phyloP scores from a whole-genome alignment of 768 basidiomycete genomes.

The Tulasnella sp. region DNA sequence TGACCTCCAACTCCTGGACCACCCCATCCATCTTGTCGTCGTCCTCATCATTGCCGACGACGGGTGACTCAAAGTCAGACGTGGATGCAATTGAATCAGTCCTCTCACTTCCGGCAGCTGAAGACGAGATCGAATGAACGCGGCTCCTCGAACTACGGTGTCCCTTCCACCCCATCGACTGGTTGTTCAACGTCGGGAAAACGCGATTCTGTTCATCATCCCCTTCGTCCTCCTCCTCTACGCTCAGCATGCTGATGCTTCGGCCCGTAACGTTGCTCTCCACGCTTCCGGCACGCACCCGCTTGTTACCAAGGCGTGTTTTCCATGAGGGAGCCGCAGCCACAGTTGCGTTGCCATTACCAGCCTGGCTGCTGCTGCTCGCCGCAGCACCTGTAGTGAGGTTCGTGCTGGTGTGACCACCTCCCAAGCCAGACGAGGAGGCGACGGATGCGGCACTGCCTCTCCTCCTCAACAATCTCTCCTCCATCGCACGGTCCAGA shows the following conservation, averaged over 20 bases:
- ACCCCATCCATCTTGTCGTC: not conserved
- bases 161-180: not conserved
- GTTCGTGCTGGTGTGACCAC: not conserved
- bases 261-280: constrained; percentile 23
- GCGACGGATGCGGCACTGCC: constrained; percentile 13
- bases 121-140: not conserved
- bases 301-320: constrained; percentile 13
- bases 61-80: not conserved
- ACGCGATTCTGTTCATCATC: not conserved
- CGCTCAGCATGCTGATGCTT: constrained; percentile 20
- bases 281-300: constrained; percentile 24
- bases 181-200: not conserved
- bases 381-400: not conserved
- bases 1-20: not conserved
- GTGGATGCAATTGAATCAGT: constrained; percentile 14
- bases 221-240: constrained; percentile 21
- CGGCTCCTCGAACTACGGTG: not conserved
- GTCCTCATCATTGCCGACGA: constrained; percentile 8
- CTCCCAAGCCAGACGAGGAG: constrained; percentile 1
- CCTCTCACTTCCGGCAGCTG: constrained; percentile 1
- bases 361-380: not conserved
- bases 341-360: not conserved
- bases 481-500: constrained; percentile 84
- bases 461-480: constrained; percentile 71
- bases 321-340: constrained; percentile 11